Base-by-base conservation (phyloP, 2,329 filamentous ascomycete species). In the Aureobasidium musti region DNA sequence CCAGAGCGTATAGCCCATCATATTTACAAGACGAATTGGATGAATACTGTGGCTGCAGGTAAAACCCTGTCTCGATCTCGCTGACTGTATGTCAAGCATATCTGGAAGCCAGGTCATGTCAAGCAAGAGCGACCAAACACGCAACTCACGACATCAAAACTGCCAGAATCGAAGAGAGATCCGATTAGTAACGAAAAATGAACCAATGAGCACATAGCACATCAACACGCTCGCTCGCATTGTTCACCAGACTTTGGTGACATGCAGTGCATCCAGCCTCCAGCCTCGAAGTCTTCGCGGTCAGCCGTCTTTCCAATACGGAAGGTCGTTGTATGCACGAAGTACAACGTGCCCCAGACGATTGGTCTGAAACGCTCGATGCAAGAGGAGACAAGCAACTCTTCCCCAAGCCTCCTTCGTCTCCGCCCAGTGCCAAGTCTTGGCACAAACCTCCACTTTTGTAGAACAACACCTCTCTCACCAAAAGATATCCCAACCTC, bases 301-400 rank as follows among this genome's bases (percentile, higher is more conserved):
- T 28, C 39, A 60, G 56, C 56, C 56, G 28, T 47, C 11, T n/a
- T n/a, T 35, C 41, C 35, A 60, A 47, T 39, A 26, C 10, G 56
- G 41, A 60, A 60, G 41, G 56, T 60, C 39, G 11, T 59, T 45
- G 41, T 35, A 60, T 60, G 56, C 41, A n/a, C 21, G n/a, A 35
- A 53, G 30, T 17, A 43, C 54, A 63, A 63, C 60, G 60, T 63
- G 60, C 60, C 23, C 2, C 17, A 23, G 14, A 63, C 60, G 60
- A 63, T 63, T 63, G 60, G 60, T 26, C 10, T 21, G 35, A 41
- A 26, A 30, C 43, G 45, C 30, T 50, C 17, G 33, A 30, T 21
- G 23, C 23, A 26, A 43, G 26, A 11, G 37, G 28, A 11, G 33
- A 63, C 59, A 49, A 63, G 59, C 59, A 49, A 63, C 11, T n/a